A percentile compares a stretch with the other conserved stretches of the same genome.
Conservation (phyloP, 805 yeast genomes). For the Kregervanrija delftensis region DNA sequence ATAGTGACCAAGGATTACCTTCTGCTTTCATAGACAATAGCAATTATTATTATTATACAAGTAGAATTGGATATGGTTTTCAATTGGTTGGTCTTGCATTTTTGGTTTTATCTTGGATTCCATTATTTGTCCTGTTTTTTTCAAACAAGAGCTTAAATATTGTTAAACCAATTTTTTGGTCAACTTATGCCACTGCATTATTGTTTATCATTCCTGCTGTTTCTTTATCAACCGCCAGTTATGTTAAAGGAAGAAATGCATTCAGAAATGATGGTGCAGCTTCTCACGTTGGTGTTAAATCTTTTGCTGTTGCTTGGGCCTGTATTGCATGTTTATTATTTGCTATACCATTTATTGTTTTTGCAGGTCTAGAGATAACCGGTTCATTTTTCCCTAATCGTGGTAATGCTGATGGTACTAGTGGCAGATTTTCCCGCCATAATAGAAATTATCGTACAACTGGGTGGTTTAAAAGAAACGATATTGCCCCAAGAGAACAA, state of each 20-base stretch:
- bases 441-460: background rate
- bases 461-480: slow-evolving; percentile 8
- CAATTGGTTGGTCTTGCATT: slow-evolving; percentile 51
- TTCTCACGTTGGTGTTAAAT: slow-evolving; percentile 40
- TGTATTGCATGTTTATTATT: slow-evolving; percentile 25
- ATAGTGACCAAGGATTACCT: slow-evolving; percentile 45
- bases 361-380: background rate
- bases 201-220: slow-evolving; percentile 41
- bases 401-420: background rate
- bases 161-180: slow-evolving; percentile 3
- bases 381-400: background rate
- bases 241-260: slow-evolving; percentile 43
- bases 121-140: slow-evolving; percentile 18
- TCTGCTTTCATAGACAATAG: slow-evolving; percentile 39
- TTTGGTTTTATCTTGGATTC: slow-evolving; percentile 40
- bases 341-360: slow-evolving; percentile 6
- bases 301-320: slow-evolving; percentile 63
- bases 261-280: slow-evolving; percentile 36
- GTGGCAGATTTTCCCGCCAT: background rate
- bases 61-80: slow-evolving; percentile 66
- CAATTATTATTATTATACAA: slow-evolving; percentile 53
- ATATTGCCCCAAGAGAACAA: slow-evolving; percentile 5
- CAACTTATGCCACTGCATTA: slow-evolving; percentile 25
- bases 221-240: slow-evolving; percentile 46
- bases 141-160: background rate